phyloP scores from a whole-genome alignment of 2,329 filamentous ascomycete genomes.

The Arthrobotrys megalospora region DNA sequence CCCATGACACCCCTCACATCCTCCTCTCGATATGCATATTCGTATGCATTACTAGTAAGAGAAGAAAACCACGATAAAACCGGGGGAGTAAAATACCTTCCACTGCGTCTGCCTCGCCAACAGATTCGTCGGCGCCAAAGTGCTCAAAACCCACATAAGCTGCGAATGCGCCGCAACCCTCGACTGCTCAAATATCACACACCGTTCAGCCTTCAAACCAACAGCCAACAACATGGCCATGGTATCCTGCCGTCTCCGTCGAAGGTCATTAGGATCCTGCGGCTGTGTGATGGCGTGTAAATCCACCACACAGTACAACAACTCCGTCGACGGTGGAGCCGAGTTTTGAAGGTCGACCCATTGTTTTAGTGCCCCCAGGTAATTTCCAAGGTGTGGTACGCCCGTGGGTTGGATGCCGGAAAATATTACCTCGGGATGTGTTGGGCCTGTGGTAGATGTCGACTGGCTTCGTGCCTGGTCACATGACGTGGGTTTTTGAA shows the following conservation, averaged over 20 bases:
- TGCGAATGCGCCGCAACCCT: conserved; percentile 79
- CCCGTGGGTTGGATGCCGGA: conserved; percentile 98
- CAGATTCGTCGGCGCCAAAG: conserved; percentile 91
- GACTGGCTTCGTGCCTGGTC: conserved; percentile 45
- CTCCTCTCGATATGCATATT: no score
- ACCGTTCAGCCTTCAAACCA: conserved; percentile 83
- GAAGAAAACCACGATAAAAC: conserved; percentile 12
- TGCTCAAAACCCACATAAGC: conserved; percentile 97
- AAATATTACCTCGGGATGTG: conserved; percentile 75
- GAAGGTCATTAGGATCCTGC: conserved; percentile 76
- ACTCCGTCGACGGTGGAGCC: conserved; percentile 70
- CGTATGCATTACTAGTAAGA: no score
- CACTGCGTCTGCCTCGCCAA: conserved; percentile 99
- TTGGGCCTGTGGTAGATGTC: conserved; percentile 63
- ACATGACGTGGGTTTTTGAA: conserved; percentile 40
- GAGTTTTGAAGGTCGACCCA: conserved; percentile 86
- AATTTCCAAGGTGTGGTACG: conserved; percentile 94
- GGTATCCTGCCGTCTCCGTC: conserved; percentile 78
- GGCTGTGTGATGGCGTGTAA: conserved; percentile 90
- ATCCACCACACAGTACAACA: conserved; percentile 91
- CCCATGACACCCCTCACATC: no score
- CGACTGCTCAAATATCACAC: conserved; percentile 76
- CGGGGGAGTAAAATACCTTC: conserved; percentile 76
- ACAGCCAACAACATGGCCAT: conserved; percentile 86
- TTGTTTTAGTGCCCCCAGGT: conserved; percentile 87